Conservation (phyloP, 1,139 yeast genomes). For the Scheffersomyces cryptocercus region DNA sequence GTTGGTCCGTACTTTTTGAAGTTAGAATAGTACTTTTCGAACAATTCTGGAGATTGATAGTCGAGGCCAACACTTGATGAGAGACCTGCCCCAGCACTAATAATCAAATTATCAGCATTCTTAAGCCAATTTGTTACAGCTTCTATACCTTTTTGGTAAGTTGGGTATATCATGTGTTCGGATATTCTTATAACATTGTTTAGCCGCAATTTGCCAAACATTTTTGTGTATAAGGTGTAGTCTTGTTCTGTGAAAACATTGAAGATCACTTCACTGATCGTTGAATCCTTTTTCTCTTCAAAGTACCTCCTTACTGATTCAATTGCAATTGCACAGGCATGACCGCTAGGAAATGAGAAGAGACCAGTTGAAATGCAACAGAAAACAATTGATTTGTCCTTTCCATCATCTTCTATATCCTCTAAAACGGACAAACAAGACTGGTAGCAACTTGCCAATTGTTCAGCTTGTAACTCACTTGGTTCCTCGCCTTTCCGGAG, state of each 20-base stretch:
- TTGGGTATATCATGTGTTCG: not conserved
- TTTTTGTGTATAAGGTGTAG: not conserved
- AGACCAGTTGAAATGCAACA: slow-evolving; percentile 5
- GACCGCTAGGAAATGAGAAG: slow-evolving; percentile 4
- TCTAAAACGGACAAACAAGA: slow-evolving; percentile 1
- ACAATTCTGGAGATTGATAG: not conserved
- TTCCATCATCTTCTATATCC: not conserved
- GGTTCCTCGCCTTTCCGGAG: not conserved
- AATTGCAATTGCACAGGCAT: slow-evolving; percentile 1
- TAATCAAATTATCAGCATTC: not conserved
- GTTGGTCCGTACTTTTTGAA: not conserved
- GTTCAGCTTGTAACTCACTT: not conserved
- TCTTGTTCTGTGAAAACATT: slow-evolving; percentile 3
- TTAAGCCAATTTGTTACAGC: not conserved
- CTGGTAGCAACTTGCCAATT: slow-evolving; percentile 1
- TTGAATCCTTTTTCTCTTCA: not conserved
- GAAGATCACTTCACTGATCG: slow-evolving; percentile 4
- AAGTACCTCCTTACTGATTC: slow-evolving; percentile 3
- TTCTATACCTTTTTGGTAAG: not conserved
- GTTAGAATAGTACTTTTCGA: not conserved
- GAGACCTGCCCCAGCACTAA: not conserved
- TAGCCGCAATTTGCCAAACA: not conserved
- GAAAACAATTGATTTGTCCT: slow-evolving; percentile 3
- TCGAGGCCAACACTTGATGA: not conserved
- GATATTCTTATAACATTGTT: not conserved